Evolutionary conservation across 2,329 filamentous ascomycete species (phyloP), one percentile per base, ranked within the genome.

Genomic region (Lithohypha guttulata): DNA sequence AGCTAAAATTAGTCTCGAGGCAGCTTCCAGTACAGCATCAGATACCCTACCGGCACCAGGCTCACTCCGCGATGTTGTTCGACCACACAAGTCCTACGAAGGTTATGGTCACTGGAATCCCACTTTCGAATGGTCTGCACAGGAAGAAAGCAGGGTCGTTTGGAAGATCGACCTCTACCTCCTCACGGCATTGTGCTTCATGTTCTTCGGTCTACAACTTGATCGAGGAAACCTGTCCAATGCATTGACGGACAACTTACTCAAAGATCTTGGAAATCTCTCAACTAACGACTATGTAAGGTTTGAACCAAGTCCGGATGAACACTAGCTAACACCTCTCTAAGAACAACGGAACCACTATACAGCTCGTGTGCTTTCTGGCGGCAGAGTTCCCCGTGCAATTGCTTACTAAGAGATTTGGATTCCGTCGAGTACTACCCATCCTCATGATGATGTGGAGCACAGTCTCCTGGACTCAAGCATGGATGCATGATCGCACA

Each of bases 161-260:
- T 33, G 45, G 25, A 48, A 43, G 46, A 48, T 49, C 22, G 58
- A 60, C 41, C 46, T 43, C 28, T 47, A 42, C 19, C 57, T 60
- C 19, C 55, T 53, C 39, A 43, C 46, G 13, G 48, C 43, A 20
- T 29, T 42, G 7, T 71, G 68, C 43, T 51, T 71, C 38, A 72
- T 73, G 68, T 75, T 75, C 56, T 72, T 76, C 39, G 69, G 67
- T 0, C 56, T 75, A 3, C 69, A 75, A 50, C 55, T 75, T 11
- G 69, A 74, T 52, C 62, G 73, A 17, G 70, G 71, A 40, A 77
- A 77, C 37, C 40, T 50, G 23, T 44, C 42, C 23, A 48, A 51
- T 15, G 74, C 73, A 3, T 57, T 73, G 27, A 70, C 70, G 3
- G 74, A 78, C 50, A 69, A 74, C 51, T 62, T 79, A 39, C 62